Conservation (phyloP, 2,329 filamentous ascomycete species). For the Fusarium sp. region DNA sequence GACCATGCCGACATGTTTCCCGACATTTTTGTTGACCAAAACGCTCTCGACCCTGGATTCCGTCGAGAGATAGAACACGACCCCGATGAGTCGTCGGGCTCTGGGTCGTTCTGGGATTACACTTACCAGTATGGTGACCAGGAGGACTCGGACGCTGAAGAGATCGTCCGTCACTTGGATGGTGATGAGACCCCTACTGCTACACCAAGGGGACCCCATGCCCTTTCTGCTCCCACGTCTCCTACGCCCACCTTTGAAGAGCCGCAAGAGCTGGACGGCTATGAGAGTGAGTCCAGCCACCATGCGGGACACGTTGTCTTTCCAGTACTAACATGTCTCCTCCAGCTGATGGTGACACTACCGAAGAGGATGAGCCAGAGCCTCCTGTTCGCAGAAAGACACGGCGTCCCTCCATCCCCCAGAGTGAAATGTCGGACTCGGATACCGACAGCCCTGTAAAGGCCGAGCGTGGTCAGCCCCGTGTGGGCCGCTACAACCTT, state of each 20-base stretch:
- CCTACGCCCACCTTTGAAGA: constrained; percentile 50
- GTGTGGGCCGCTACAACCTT: constrained; percentile 66
- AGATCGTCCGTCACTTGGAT: constrained; percentile 51
- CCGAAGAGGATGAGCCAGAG: constrained; percentile 69
- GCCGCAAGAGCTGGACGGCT: constrained; percentile 64
- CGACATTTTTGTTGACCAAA: constrained; percentile 83
- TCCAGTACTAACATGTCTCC: constrained; percentile 53
- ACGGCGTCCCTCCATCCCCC: constrained; percentile 53
- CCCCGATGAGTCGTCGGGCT: constrained; percentile 68
- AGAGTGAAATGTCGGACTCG: constrained; percentile 62
- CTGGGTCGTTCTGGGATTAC: constrained; percentile 74
- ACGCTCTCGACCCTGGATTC: constrained; percentile 77
- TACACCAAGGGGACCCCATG: constrained; percentile 54
- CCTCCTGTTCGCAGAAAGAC: constrained; percentile 62
- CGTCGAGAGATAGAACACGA: constrained; percentile 80
- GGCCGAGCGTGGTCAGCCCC: constrained; percentile 64
- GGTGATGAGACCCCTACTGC: constrained; percentile 58
- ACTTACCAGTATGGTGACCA: constrained; percentile 59
- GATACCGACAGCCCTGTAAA: constrained; percentile 62
- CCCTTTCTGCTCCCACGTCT: constrained; percentile 37
- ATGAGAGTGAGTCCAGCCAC: constrained; percentile 66
- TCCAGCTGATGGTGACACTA: constrained; percentile 71
- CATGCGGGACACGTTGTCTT: constrained; percentile 19
- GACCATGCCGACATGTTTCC: constrained; percentile 76
- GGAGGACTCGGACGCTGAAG: constrained; percentile 58